Percentiles rank a stretch among this genome's conserved stretches.
Conservation (phyloP, 768 basidiomycete species). For the Cystobasidium onofrii region DNA sequence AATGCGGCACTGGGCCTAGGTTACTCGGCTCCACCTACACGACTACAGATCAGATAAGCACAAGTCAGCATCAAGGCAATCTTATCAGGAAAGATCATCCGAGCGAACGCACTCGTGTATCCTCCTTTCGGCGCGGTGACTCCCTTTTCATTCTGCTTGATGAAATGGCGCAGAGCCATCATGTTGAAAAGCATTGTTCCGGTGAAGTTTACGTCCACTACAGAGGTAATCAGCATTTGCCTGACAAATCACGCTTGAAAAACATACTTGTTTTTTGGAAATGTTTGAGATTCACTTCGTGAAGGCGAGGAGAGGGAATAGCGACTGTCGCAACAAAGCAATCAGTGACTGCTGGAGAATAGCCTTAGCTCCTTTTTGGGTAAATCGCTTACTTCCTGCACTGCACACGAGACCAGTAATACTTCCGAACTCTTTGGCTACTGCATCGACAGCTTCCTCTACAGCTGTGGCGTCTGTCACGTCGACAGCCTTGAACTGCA, state of each 20-base stretch:
- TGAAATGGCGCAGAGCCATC: conserved; percentile 22
- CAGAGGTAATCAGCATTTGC: background rate
- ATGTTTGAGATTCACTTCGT: conserved; percentile 19
- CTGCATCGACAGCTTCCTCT: conserved; percentile 12
- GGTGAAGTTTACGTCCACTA: conserved; percentile 28
- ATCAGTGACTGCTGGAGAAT: too few species aligned
- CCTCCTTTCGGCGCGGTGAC: conserved; percentile 10
- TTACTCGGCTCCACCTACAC: too few species aligned
- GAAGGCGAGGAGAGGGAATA: conserved; percentile 6
- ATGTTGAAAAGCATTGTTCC: conserved; percentile 24
- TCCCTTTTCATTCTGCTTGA: conserved; percentile 27
- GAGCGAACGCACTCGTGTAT: conserved; percentile 6
- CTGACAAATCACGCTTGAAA: background rate
- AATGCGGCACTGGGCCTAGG: too few species aligned
- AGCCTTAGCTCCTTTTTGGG: too few species aligned
- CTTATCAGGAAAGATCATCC: background rate
- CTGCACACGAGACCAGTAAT: conserved; percentile 7
- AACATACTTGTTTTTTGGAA: conserved; percentile 3
- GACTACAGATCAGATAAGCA: background rate
- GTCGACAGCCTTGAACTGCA: conserved; percentile 26
- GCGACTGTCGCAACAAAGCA: background rate
- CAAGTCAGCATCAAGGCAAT: too few species aligned
- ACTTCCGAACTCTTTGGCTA: background rate
- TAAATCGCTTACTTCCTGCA: conserved; percentile 8
- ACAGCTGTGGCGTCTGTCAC: conserved; percentile 18